Conservation (phyloP, 2,329 filamentous ascomycete species). For the Ascomycota sp. region DNA sequence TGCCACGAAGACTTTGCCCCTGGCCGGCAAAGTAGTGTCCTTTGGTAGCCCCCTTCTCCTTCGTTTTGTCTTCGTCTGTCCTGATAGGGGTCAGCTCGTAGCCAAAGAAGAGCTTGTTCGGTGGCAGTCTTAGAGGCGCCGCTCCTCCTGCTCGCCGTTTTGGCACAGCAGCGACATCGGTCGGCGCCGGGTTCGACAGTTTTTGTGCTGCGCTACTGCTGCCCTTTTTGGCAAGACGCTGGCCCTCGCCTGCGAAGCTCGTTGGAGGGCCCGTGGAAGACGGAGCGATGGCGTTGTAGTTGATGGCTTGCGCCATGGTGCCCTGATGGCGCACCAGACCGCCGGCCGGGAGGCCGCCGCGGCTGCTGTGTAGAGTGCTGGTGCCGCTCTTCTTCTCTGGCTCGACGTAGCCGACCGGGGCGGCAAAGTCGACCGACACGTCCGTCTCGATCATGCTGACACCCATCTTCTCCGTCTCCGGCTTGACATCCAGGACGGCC, state of each 20-base stretch:
- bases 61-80: slow-evolving; percentile 50
- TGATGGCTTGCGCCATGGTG: slow-evolving; percentile 95
- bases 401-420: slow-evolving; percentile 86
- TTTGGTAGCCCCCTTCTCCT: slow-evolving; percentile 40
- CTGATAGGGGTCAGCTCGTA: slow-evolving; percentile 83
- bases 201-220: slow-evolving; percentile 48
- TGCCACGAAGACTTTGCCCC: slow-evolving; percentile 57
- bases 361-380: slow-evolving; percentile 56
- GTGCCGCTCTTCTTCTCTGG: slow-evolving; percentile 63
- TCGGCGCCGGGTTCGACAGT: slow-evolving; percentile 46
- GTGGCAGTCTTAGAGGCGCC: slow-evolving; percentile 63
- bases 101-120: slow-evolving; percentile 90
- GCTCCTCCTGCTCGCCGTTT: slow-evolving; percentile 49
- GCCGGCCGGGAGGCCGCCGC: slow-evolving; percentile 44
- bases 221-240: slow-evolving; percentile 67
- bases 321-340: slow-evolving; percentile 68
- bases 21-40: slow-evolving; percentile 66
- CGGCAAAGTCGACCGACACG: slow-evolving; percentile 85
- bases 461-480: slow-evolving; percentile 59
- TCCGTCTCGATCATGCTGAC: slow-evolving; percentile 95
- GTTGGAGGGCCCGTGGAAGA: slow-evolving; percentile 50
- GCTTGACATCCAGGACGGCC: slow-evolving; percentile 84
- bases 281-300: slow-evolving; percentile 79
- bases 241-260: slow-evolving; percentile 62
- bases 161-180: slow-evolving; percentile 10